Percentiles rank a stretch among this genome's conserved stretches.
Evolutionary conservation across 305 asterid species (phyloP).

Genomic region (Rubia balearica): DNA sequence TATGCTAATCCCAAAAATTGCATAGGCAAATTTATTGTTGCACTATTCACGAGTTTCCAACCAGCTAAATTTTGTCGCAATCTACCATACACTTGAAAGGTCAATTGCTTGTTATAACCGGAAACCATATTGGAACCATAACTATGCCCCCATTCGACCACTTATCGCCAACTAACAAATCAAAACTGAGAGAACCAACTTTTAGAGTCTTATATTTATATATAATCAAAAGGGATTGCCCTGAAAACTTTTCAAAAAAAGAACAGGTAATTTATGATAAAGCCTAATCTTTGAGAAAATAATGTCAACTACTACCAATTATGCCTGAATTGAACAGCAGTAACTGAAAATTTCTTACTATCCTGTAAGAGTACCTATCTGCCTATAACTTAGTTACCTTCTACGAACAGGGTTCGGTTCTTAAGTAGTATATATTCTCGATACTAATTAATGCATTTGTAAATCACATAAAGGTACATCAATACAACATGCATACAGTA

Average conservation of each 20-base stretch:
- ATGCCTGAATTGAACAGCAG: background rate
- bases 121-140: background rate
- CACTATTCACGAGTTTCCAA: background rate
- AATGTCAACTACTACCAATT: background rate
- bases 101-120: background rate
- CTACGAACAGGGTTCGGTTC: background rate
- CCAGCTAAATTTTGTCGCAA: background rate
- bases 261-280: background rate
- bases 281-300: background rate
- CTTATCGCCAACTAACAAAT: background rate
- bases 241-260: no score
- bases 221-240: background rate
- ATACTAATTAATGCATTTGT: background rate
- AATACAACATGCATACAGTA: background rate
- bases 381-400: background rate
- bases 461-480: background rate
- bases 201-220: no score
- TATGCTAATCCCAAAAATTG: background rate
- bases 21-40: background rate
- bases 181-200: background rate
- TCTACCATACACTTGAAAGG: background rate
- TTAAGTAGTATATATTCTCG: background rate
- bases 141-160: background rate
- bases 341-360: background rate
- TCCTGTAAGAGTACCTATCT: background rate